These are phyloP conservation scores for Pseudocercospora musae DNA, from an alignment of 2,329 filamentous ascomycete genomes.

Conservation along the genomic window DNA sequence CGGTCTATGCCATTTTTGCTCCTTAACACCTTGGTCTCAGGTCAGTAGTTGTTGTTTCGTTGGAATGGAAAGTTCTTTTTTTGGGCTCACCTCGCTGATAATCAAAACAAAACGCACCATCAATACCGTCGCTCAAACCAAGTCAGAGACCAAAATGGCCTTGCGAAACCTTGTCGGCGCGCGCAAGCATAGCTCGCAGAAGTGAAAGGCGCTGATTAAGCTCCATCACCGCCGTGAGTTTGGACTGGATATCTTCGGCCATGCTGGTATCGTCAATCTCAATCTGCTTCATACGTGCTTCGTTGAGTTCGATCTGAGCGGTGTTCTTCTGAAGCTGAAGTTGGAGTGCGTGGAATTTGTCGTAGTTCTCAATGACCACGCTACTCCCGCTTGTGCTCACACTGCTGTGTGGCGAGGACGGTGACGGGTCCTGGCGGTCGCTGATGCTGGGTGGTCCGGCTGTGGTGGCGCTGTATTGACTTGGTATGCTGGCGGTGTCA, in stretches of 20 bases:
- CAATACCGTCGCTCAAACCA: background rate
- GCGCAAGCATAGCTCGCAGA: constrained; percentile 14
- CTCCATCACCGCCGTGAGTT: constrained; percentile 16
- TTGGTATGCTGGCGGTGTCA: constrained; percentile 11
- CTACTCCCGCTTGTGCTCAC: constrained; percentile 13
- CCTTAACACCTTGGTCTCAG: too few species aligned
- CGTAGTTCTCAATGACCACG: constrained; percentile 13
- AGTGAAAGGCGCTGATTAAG: constrained; percentile 18
- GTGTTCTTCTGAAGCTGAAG: constrained; percentile 19
- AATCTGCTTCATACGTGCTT: constrained; percentile 20
- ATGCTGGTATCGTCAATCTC: constrained; percentile 8
- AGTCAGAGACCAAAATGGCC: constrained; percentile 14
- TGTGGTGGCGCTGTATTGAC: constrained; percentile 10
- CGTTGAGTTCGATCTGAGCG: constrained; percentile 22
- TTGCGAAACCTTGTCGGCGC: constrained; percentile 14
- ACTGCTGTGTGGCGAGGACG: constrained; percentile 16
- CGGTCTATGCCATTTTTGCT: too few species aligned
- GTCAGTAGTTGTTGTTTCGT: background rate
- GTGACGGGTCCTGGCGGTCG: constrained; percentile 8
- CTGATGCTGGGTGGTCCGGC: constrained; percentile 8
- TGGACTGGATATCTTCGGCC: constrained; percentile 11
- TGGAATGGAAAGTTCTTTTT: too few species aligned
- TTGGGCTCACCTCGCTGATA: constrained; percentile 4
- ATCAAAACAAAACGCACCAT: background rate
- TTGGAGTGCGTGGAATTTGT: constrained; percentile 18